Percentiles rank a stretch among this genome's conserved stretches.
These are phyloP conservation scores for Colletotrichum lindemuthianum DNA, from an alignment of 2,329 filamentous ascomycete genomes.

Conservation along the genomic window DNA sequence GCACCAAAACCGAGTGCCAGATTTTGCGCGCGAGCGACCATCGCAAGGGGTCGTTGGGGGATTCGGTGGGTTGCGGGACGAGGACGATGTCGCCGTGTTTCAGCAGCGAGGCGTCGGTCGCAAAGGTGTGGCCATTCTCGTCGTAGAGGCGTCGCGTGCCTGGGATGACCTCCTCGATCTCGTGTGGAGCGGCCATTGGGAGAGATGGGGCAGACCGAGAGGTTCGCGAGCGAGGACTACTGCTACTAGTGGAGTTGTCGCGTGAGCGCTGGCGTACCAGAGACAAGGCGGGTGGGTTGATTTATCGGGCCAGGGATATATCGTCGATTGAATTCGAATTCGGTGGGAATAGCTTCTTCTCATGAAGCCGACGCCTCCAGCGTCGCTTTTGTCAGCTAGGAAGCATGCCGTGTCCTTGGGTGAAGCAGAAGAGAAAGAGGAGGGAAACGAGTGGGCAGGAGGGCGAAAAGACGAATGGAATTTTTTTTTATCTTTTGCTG, in stretches of 20 bases:
- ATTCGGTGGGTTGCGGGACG: constrained; percentile 62
- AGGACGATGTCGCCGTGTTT: constrained; percentile 58
- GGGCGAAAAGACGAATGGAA: too few species aligned
- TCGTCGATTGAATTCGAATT: background rate
- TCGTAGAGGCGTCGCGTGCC: constrained; percentile 34
- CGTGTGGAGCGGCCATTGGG: constrained; percentile 30
- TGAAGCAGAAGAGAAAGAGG: background rate
- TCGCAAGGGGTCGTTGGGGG: constrained; percentile 63
- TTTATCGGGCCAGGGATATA: background rate
- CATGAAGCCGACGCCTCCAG: constrained; percentile 34
- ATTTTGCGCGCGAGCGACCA: constrained; percentile 57
- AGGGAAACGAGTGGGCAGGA: background rate
- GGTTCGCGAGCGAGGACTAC: background rate
- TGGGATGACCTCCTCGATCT: constrained; percentile 19
- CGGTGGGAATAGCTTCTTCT: constrained; percentile 12
- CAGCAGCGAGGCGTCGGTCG: constrained; percentile 28
- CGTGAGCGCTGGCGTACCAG: constrained; percentile 1
- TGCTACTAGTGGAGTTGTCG: background rate
- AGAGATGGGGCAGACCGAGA: constrained; percentile 2
- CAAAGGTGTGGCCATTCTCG: constrained; percentile 15
- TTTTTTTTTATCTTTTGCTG: too few species aligned
- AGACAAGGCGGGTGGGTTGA: background rate
- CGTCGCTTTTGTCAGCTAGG: constrained; percentile 26
- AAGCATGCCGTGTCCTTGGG: constrained; percentile 24
- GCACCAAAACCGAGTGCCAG: constrained; percentile 62